These are phyloP conservation scores for Harringtonia lauricola DNA, from an alignment of 2,329 filamentous ascomycete species.

Conservation along the genomic window DNA sequence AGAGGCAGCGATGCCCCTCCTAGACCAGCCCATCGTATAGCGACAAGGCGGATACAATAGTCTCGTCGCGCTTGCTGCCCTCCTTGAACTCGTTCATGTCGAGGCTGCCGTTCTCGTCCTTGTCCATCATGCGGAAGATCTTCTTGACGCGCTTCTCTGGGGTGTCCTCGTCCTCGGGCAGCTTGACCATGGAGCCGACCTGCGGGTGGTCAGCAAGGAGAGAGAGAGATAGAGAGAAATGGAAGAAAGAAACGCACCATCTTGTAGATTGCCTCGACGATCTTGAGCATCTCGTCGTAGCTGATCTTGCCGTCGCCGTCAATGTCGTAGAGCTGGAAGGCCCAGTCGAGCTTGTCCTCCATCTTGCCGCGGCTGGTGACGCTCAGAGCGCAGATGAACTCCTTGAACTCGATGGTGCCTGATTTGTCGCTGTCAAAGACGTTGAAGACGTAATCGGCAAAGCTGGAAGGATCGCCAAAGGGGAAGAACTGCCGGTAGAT, in stretches of 20 bases:
- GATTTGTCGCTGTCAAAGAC: conserved; percentile 98
- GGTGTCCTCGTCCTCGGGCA: conserved; percentile 97
- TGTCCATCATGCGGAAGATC: conserved; percentile 99
- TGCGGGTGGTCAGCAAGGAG: conserved; percentile 24
- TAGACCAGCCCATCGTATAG: conserved; percentile 92
- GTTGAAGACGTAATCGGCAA: conserved; percentile 98
- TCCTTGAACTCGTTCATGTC: conserved; percentile 99
- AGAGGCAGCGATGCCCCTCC: neutral
- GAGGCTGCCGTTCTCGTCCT: conserved; percentile 95
- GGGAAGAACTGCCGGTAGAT: conserved; percentile 99
- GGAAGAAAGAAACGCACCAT: conserved; percentile 53
- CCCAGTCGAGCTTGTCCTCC: conserved; percentile 99
- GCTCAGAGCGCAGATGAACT: conserved; percentile 96
- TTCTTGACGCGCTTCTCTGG: conserved; percentile 96
- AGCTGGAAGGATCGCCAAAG: conserved; percentile 92
- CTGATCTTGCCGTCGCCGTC: conserved; percentile 98
- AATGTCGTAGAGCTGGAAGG: conserved; percentile 98
- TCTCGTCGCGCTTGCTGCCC: conserved; percentile 96
- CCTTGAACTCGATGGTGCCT: conserved; percentile 97
- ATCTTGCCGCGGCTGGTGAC: conserved; percentile 96
- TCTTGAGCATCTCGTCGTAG: conserved; percentile 97
- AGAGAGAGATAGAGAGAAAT: neutral
- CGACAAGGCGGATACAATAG: conserved; percentile 92
- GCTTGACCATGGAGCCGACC: conserved; percentile 98
- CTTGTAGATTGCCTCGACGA: conserved; percentile 99